Evolutionary conservation across 345 rosid species (phyloP).

Genomic region (Abelmoschus esculentus): DNA sequence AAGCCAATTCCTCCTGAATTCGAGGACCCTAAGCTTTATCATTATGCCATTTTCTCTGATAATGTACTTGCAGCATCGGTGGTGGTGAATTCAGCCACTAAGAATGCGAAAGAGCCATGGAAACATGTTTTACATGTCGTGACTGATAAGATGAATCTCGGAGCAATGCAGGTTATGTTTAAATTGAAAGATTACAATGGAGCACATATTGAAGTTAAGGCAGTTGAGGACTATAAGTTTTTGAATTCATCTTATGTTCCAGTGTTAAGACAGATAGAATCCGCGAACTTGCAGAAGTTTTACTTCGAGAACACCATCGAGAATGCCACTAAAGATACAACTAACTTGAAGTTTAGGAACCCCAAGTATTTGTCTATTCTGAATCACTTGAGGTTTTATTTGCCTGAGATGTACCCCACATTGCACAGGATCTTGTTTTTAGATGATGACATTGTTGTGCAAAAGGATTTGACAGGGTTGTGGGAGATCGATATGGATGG

Average conservation of each 20-base stretch:
- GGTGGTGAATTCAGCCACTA: slow-evolving; percentile 94
- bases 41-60: slow-evolving; percentile 61
- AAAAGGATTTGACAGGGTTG: slow-evolving; percentile 85
- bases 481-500: slow-evolving; percentile 39
- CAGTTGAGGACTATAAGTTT: slow-evolving; percentile 86
- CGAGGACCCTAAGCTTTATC: slow-evolving; percentile 44
- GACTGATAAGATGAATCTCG: slow-evolving; percentile 97
- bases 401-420: slow-evolving; percentile 91
- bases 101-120: slow-evolving; percentile 88
- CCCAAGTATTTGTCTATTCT: slow-evolving; percentile 88
- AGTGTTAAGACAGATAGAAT: slow-evolving; percentile 79
- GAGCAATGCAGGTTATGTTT: slow-evolving; percentile 99
- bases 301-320: slow-evolving; percentile 93
- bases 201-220: slow-evolving; percentile 88
- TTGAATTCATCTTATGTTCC: slow-evolving; percentile 93
- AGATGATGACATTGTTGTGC: slow-evolving; percentile 95
- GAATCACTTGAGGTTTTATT: slow-evolving; percentile 89
- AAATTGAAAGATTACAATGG: slow-evolving; percentile 83
- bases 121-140: slow-evolving; percentile 93
- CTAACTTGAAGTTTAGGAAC: slow-evolving; percentile 93
- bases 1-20: slow-evolving; percentile 49
- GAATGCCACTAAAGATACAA: slow-evolving; percentile 84
- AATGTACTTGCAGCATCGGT: slow-evolving; percentile 89
- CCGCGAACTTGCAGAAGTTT: slow-evolving; percentile 77
- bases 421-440: slow-evolving; percentile 77